These are phyloP conservation scores for Emiliania huxleyi DNA, from an alignment of 78 protist species.

Conservation along the genomic window DNA sequence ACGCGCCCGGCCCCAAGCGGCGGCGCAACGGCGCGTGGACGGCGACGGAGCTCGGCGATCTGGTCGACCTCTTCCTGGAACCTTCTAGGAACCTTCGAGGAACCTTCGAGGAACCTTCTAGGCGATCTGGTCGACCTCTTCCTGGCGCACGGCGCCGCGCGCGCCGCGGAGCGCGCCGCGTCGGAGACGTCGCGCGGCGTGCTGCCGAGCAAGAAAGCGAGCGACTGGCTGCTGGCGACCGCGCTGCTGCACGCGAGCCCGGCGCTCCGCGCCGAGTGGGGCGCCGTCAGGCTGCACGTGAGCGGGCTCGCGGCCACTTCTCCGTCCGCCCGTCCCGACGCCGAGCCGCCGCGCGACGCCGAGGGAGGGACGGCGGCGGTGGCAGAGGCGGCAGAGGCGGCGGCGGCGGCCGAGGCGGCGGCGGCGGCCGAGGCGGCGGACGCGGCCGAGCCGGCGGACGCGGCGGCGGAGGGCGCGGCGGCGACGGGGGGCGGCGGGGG, in stretches of 20 bases:
- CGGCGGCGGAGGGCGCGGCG: not conserved
- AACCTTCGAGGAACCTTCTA: no score
- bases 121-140: not conserved
- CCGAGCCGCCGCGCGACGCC: not conserved
- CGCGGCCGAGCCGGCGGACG: not conserved
- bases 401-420: not conserved
- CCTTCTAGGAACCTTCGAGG: no score
- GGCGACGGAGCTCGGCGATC: not conserved
- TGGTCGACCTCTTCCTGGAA: not conserved
- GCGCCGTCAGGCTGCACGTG: not conserved
- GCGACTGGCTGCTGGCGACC: not conserved
- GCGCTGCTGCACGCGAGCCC: not conserved
- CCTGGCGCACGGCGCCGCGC: not conserved
- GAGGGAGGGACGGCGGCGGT: not conserved
- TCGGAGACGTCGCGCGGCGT: not conserved
- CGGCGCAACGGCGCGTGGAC: not conserved
- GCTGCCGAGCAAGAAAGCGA: not conserved
- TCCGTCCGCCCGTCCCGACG: not conserved
- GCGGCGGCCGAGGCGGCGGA: not conserved
- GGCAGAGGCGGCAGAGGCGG: not conserved
- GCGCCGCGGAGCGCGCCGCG: not conserved
- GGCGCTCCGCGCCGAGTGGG: not conserved
- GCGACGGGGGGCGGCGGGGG: not conserved
- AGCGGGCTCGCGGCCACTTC: not conserved
- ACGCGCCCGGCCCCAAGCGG: not conserved